Percentiles rank a stretch among this genome's conserved stretches.
phyloP scores from a whole-genome alignment of 345 rosid species.

The Pistacia integerrima region DNA sequence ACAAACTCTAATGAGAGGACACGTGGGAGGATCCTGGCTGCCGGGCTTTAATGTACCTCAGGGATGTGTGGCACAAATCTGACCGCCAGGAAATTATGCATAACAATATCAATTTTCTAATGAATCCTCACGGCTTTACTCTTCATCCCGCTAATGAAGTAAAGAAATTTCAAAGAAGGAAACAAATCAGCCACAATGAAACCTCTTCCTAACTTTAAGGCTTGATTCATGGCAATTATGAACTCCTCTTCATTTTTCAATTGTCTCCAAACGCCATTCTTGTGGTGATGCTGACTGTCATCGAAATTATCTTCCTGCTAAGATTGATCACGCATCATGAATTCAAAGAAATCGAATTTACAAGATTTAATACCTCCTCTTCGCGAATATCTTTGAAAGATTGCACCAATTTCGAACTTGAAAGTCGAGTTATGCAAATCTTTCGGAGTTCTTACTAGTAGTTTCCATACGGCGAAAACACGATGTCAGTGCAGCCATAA shows the following conservation, averaged over 20 bases:
- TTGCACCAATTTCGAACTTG: not conserved
- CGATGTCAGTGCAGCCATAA: not conserved
- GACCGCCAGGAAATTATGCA: no score
- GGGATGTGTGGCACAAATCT: no score
- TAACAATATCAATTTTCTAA: constrained; percentile 9
- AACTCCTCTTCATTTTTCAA: constrained; percentile 19
- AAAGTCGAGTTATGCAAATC: constrained; percentile 2
- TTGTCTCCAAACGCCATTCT: constrained; percentile 18
- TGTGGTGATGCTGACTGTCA: not conserved
- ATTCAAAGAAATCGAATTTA: constrained; percentile 5
- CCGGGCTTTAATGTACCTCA: no score
- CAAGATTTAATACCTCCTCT: constrained; percentile 17
- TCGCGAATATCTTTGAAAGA: constrained; percentile 13
- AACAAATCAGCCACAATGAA: constrained; percentile 18
- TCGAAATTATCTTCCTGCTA: constrained; percentile 15
- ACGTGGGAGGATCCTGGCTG: no score
- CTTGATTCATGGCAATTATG: not conserved
- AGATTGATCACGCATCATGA: constrained; percentile 3
- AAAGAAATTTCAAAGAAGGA: constrained; percentile 20
- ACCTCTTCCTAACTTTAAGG: constrained; percentile 11
- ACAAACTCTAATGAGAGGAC: no score
- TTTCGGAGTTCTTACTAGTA: constrained; percentile 13
- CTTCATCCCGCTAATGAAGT: constrained; percentile 12
- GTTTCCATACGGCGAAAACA: constrained; percentile 12
- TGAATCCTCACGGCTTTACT: constrained; percentile 18